Base-by-base conservation (phyloP, 306 rosid species). In the Echinosophora koreensis region DNA sequence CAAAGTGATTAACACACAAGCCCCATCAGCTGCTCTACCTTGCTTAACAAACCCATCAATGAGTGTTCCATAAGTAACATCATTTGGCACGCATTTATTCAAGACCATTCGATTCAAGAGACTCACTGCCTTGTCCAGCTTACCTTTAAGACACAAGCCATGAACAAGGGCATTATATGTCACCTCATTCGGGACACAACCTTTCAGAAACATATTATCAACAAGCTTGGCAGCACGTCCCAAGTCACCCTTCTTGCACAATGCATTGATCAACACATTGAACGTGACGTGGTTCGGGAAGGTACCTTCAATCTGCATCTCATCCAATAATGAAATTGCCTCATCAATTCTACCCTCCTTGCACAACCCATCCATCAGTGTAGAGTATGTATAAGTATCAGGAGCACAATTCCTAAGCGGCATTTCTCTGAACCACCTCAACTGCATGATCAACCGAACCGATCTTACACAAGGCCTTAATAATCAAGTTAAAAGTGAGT, bases 131-230 rank as follows among this genome's bases (percentile, higher is more conserved):
- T 92, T 90, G 74, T 92, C 88, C 85, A 95, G 84, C 91, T 85
- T 95, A 15, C 97, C 98, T 83, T 90, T 89, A 46, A 90, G 89
- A 74, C 94, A 94, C 81, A 92, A 71, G 9, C 98, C 98, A 73
- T 90, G 93, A 64, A 92, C 83, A 46, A 94, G 91, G 44, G 93
- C 80, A 71, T 94, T 94, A 74, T 90, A 94, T 0, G 98, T 92
- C 65, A 88, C 93, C 58, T 90, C 97, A 81, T 90, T 94, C 0
- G 98, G 98, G 22, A 78, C 78, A 81, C 98, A 90, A 30, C 96
- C 98, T 83, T 95, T 95, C 17, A 95, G 97, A 86, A 80, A 79
- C 98, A 95, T 95, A 76, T 95, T 90, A 83, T 95, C 97, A 66
- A 95, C 87, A 7, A 95, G 92, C 87, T 95, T 92, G 11, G 90